Conservation (phyloP, 768 basidiomycete genomes). For the Calvatia gigantea region DNA sequence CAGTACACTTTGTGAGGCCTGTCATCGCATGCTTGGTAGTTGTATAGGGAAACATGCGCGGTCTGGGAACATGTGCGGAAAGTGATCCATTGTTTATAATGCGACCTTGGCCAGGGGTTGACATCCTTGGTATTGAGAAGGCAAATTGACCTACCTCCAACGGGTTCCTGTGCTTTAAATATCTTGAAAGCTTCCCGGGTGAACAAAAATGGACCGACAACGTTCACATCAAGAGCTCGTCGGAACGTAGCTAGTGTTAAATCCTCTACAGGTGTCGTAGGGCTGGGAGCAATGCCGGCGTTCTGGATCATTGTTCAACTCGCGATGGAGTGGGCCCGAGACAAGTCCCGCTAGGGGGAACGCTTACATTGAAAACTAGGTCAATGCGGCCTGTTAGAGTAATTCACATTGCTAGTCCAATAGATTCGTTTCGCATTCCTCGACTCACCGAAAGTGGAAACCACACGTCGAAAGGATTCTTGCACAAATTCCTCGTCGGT, state of each 20-base stretch:
- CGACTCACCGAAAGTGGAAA: conserved; percentile 51
- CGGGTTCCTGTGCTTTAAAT: conserved; percentile 72
- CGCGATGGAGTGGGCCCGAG: neutral
- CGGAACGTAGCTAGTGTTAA: conserved; percentile 59
- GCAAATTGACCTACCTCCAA: conserved; percentile 50
- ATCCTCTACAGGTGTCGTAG: conserved; percentile 53
- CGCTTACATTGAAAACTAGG: conserved; percentile 73
- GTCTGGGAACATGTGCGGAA: conserved; percentile 68
- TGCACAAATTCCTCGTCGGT: conserved; percentile 60
- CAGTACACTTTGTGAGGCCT: conserved; percentile 73
- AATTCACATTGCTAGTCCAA: neutral
- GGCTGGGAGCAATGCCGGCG: conserved; percentile 61
- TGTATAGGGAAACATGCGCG: conserved; percentile 61
- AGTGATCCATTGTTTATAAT: conserved; percentile 89
- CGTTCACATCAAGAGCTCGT: conserved; percentile 66
- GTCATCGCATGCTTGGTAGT: conserved; percentile 77
- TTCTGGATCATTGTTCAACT: too few relatives aligned
- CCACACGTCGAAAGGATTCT: conserved; percentile 50
- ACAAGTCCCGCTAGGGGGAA: neutral
- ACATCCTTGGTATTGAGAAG: neutral
- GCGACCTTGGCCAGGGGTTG: conserved; percentile 41
- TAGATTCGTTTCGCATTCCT: conserved; percentile 5
- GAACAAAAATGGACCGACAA: conserved; percentile 72
- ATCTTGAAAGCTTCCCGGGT: conserved; percentile 68
- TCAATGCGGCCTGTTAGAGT: conserved; percentile 55